Conservation (phyloP, 2,329 filamentous ascomycete genomes). For the Fusarium decemcellulare region DNA sequence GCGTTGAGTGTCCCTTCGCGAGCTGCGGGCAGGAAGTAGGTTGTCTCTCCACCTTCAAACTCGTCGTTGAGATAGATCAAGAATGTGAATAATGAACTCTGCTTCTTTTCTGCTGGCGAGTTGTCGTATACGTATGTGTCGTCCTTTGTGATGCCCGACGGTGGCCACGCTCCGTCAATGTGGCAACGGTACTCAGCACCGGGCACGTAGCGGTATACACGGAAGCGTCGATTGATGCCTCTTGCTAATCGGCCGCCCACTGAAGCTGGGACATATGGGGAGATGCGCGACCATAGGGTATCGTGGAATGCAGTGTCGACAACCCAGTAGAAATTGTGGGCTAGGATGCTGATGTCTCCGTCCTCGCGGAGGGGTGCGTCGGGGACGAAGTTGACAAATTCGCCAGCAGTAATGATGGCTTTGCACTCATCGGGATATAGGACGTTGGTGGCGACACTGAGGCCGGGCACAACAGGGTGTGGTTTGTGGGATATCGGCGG, state of each 20-base stretch:
- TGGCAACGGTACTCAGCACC: conserved; percentile 80
- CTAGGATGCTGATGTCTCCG: conserved; percentile 74
- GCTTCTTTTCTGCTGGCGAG: conserved; percentile 70
- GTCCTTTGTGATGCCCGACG: conserved; percentile 72
- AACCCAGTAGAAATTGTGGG: conserved; percentile 83
- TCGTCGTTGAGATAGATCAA: conserved; percentile 80
- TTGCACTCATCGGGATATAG: conserved; percentile 74
- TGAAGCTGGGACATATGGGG: conserved; percentile 67
- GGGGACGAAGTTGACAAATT: conserved; percentile 75
- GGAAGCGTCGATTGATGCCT: conserved; percentile 78
- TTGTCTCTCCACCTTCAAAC: conserved; percentile 80
- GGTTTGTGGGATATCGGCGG: conserved; percentile 67
- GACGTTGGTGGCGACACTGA: conserved; percentile 72
- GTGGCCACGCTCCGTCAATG: conserved; percentile 81
- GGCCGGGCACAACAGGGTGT: conserved; percentile 74
- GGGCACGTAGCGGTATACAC: conserved; percentile 80
- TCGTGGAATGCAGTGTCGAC: conserved; percentile 75
- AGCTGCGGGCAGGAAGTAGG: conserved; percentile 76
- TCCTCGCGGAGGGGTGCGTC: conserved; percentile 78
- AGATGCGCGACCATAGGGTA: conserved; percentile 73
- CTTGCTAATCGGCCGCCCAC: conserved; percentile 70
- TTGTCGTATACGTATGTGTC: conserved; percentile 77
- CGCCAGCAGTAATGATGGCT: conserved; percentile 76
- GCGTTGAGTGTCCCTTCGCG: conserved; percentile 77
- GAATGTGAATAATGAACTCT: conserved; percentile 79